phyloP scores from a whole-genome alignment of 2,329 filamentous ascomycete genomes.

The Arthrobotrys sphaeroides region DNA sequence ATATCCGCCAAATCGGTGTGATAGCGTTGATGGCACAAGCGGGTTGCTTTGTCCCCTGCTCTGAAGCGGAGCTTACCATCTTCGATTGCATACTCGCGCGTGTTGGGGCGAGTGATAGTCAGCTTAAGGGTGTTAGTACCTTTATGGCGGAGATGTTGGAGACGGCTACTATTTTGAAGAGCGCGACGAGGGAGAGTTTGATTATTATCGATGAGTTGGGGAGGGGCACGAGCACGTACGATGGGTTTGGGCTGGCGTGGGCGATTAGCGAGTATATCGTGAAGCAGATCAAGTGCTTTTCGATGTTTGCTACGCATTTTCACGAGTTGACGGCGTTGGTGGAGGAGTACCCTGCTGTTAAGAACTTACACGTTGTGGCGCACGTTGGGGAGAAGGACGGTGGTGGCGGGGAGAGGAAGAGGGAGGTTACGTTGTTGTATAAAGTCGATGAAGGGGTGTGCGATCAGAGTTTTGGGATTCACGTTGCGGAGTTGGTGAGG shows the following conservation, averaged over 20 bases:
- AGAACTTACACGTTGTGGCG: conserved; percentile 94
- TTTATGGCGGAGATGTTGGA: conserved; percentile 99
- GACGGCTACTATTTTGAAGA: conserved; percentile 97
- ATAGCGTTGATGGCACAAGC: conserved; percentile 97
- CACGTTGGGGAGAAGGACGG: conserved; percentile 72
- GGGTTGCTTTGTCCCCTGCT: conserved; percentile 93
- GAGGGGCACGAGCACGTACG: conserved; percentile 95
- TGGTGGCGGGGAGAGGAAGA: conserved; percentile 67
- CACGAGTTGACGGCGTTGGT: conserved; percentile 94
- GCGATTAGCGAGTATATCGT: conserved; percentile 98
- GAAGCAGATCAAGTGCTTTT: conserved; percentile 91
- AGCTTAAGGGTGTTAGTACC: conserved; percentile 96
- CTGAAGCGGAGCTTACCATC: conserved; percentile 88
- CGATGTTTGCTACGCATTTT: conserved; percentile 97
- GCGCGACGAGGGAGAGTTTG: conserved; percentile 89
- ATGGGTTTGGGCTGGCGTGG: conserved; percentile 98
- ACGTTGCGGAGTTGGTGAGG: conserved; percentile 94
- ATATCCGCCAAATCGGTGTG: conserved; percentile 96
- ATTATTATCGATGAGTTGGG: conserved; percentile 99
- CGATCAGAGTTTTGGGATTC: conserved; percentile 97
- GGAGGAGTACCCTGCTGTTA: conserved; percentile 84
- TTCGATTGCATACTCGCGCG: conserved; percentile 97
- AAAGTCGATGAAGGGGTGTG: conserved; percentile 93
- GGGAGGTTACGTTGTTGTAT: conserved; percentile 93
- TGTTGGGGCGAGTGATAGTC: conserved; percentile 93